Conservation (phyloP, 352 stramenopile genomes). For the Phytopythium vexans region DNA sequence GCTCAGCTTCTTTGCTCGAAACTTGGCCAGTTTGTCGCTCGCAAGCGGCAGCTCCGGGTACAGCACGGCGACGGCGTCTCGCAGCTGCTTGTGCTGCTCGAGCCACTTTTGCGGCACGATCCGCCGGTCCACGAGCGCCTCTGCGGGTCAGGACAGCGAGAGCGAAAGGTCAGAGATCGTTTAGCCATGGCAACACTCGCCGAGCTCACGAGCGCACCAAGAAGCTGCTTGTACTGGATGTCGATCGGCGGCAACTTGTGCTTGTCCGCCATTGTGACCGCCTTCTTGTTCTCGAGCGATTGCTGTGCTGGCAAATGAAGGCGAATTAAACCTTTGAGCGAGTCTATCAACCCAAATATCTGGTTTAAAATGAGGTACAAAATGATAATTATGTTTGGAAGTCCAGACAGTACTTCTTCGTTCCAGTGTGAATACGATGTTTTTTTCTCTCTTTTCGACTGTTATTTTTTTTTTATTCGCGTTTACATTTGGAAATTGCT, state of each 20-base stretch:
- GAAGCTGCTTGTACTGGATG: constrained; percentile 76
- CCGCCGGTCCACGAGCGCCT: constrained; percentile 64
- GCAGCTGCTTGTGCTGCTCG: constrained; percentile 61
- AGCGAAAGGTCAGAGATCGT: background rate
- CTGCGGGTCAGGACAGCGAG: constrained; percentile 14
- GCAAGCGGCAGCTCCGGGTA: constrained; percentile 45
- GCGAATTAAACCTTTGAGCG: no score
- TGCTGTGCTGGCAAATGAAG: no score
- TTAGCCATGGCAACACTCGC: background rate
- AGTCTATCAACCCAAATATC: no score
- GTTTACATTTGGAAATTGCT: no score
- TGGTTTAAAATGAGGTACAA: no score
- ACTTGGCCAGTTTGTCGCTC: constrained; percentile 44
- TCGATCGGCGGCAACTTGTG: constrained; percentile 62
- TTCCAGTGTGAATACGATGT: no score
- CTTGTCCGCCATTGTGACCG: constrained; percentile 44
- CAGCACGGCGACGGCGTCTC: constrained; percentile 49
- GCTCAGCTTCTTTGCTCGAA: constrained; percentile 37
- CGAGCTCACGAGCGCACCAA: constrained; percentile 32
- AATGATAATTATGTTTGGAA: no score
- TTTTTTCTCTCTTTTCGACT: no score
- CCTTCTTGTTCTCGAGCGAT: no score
- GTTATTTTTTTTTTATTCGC: no score
- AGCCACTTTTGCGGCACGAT: constrained; percentile 74
- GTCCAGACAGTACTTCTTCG: no score